These are phyloP conservation scores for Aspergillus nanangensis DNA, from an alignment of 495 filamentous ascomycete species.

Conservation along the genomic window DNA sequence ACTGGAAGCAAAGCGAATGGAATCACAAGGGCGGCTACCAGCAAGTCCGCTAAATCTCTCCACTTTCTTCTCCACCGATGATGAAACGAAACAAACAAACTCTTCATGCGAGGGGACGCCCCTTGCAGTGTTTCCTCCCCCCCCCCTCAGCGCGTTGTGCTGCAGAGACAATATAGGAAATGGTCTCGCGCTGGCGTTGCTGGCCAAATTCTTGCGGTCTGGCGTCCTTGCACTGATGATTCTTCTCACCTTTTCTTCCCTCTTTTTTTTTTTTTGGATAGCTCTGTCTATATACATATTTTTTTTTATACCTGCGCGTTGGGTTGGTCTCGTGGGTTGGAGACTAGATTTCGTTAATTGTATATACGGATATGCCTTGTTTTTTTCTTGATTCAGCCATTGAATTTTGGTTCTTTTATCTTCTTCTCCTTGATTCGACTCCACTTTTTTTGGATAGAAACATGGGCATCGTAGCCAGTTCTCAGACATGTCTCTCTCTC, in stretches of 20 bases:
- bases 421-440: neutral
- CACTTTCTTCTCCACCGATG: constrained; percentile 4
- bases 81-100: constrained; percentile 11
- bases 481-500: neutral
- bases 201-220: constrained; percentile 12
- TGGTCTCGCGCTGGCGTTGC: constrained; percentile 19
- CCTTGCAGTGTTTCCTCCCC: constrained; percentile 4
- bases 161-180: too few relatives aligned
- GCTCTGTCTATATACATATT: constrained; percentile 10
- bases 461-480: too few relatives aligned
- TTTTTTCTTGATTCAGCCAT: neutral
- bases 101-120: constrained; percentile 8
- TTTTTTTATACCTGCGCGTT: too few relatives aligned
- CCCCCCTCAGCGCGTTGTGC: too few relatives aligned
- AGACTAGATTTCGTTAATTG: constrained; percentile 6
- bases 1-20: constrained; percentile 39
- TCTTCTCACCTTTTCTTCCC: constrained; percentile 2
- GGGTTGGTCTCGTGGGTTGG: too few relatives aligned
- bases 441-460: too few relatives aligned
- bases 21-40: constrained; percentile 29
- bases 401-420: neutral
- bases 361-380: constrained; percentile 11
- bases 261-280: neutral
- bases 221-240: constrained; percentile 8
- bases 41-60: constrained; percentile 30